Evolutionary conservation across 2,329 filamentous ascomycete genomes (phyloP).

Genomic region (Bipolaris bicolor): DNA sequence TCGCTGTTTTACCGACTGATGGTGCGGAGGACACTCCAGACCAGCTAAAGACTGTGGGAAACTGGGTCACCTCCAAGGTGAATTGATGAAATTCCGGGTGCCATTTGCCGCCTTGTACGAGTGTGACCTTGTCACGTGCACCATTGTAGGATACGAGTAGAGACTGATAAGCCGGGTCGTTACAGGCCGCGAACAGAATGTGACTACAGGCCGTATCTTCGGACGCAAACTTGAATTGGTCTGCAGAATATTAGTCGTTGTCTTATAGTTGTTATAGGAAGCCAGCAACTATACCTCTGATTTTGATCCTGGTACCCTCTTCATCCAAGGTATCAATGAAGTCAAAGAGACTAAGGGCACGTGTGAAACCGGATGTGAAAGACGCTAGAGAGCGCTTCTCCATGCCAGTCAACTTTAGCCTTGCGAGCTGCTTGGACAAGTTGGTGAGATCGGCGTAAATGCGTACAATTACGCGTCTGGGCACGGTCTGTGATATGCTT

Average conservation of each 20-base stretch:
- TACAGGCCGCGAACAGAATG: slow-evolving; percentile 68
- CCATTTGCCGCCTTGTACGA: slow-evolving; percentile 60
- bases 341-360: slow-evolving; percentile 64
- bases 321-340: slow-evolving; percentile 67
- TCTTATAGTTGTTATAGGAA: slow-evolving; percentile 7
- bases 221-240: slow-evolving; percentile 14
- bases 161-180: slow-evolving; percentile 64
- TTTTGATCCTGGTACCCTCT: slow-evolving; percentile 66
- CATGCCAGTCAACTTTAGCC: slow-evolving; percentile 57
- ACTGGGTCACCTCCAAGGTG: slow-evolving; percentile 58
- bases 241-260: slow-evolving; percentile 2
- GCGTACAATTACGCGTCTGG: slow-evolving; percentile 62
- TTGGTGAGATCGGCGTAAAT: slow-evolving; percentile 63
- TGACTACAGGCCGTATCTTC: slow-evolving; percentile 63
- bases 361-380: slow-evolving; percentile 64
- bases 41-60: slow-evolving; percentile 60
- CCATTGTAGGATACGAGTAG: slow-evolving; percentile 61
- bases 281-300: slow-evolving; percentile 54
- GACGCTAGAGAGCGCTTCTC: slow-evolving; percentile 63
- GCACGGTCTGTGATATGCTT: slow-evolving; percentile 42
- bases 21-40: slow-evolving; percentile 20
- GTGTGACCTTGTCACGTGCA: slow-evolving; percentile 60
- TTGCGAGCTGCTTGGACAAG: slow-evolving; percentile 59
- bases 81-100: slow-evolving; percentile 61
- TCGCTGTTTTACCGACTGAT: slow-evolving; percentile 11